Base-by-base conservation (phyloP, 1,139 yeast genomes). In the Eremothecium cymbalariae region DNA sequence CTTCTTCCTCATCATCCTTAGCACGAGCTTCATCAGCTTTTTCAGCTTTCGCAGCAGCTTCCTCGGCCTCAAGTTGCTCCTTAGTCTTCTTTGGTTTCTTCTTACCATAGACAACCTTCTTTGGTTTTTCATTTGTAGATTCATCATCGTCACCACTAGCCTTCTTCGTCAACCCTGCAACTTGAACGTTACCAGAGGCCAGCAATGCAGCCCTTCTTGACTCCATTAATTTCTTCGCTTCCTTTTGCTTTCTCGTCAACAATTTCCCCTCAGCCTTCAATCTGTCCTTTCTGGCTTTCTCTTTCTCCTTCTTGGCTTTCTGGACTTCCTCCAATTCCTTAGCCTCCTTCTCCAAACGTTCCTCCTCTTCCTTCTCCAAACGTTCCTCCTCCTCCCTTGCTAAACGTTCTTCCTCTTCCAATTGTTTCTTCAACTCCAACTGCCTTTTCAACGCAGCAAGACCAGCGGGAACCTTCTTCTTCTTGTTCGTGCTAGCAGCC, bases 261-360 rank as follows among this genome's bases (percentile, higher is more conserved):
- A 74, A 70, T 51, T 81, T 90, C 53, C 99, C 99, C 62, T 88
- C 95, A 17, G 95, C 94, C 64, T 84, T 83, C 60, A 81, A 67
- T 60, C 77, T 81, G 51, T 80, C 90, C 50, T 70, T 76, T 67
- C 80, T 74, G 54, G 77, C 74, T 63, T 74, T 84, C 53, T 80
- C 93, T 55, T 79, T 90, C 54, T 84, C 95, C 59, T 77, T 85
- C 65, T 78, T 83, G 29, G 71, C 72, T 41, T 73, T 79, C 57
- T 69, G 72, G 37, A 79, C 83, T 48, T 77, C 90, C 59, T 83
- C 94, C 48, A 68, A 67, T 31, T 63, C 72, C 16, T 69, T 70
- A 44, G 68, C 80, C 43, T 69, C 79, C 41, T 68, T 74, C 26
- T 64, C 72, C 8, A 59, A 53, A 37, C 60, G 62, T 38, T 62